Percentiles rank a stretch among this genome's conserved stretches.
phyloP scores from a whole-genome alignment of 2,329 filamentous ascomycete species.

The Cladobotryum mycophilum region DNA sequence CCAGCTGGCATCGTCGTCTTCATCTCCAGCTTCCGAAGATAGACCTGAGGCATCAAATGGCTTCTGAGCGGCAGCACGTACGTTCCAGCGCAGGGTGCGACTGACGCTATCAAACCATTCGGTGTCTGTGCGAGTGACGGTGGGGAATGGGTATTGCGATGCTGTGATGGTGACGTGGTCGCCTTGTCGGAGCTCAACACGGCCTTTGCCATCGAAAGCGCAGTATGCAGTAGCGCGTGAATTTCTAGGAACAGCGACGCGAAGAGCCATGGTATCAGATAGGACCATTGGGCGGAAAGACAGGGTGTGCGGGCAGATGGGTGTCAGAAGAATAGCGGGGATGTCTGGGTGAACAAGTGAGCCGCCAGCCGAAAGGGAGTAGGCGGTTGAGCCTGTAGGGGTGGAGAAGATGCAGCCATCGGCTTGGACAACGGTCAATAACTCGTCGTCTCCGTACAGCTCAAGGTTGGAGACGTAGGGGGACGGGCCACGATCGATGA shows the following conservation, averaged over 20 bases:
- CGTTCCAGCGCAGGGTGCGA: conserved; percentile 91
- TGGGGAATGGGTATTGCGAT: conserved; percentile 94
- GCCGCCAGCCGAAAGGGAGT: conserved; percentile 91
- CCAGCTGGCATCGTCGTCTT: conserved; percentile 61
- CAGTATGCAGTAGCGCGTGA: conserved; percentile 93
- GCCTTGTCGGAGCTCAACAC: conserved; percentile 84
- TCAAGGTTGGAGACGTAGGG: conserved; percentile 97
- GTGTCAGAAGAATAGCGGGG: conserved; percentile 90
- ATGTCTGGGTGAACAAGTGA: conserved; percentile 96
- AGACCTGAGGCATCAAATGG: conserved; percentile 57
- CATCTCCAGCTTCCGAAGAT: conserved; percentile 25
- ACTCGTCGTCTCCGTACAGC: conserved; percentile 89
- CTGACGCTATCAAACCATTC: conserved; percentile 98
- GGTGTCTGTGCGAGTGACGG: conserved; percentile 78
- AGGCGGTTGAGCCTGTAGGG: conserved; percentile 89
- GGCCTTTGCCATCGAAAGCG: conserved; percentile 94
- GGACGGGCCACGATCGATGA: conserved; percentile 94
- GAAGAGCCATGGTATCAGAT: conserved; percentile 87
- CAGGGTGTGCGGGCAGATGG: conserved; percentile 94
- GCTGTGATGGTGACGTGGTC: conserved; percentile 96
- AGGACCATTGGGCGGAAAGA: conserved; percentile 98
- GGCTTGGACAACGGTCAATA: conserved; percentile 91
- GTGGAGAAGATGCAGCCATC: conserved; percentile 98
- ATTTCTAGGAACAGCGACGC: conserved; percentile 76
- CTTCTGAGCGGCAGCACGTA: conserved; percentile 84